Percentiles rank a stretch among this genome's conserved stretches.
Conservation (phyloP, 331 rosid genomes). For the Erythrophleum ivorense region DNA sequence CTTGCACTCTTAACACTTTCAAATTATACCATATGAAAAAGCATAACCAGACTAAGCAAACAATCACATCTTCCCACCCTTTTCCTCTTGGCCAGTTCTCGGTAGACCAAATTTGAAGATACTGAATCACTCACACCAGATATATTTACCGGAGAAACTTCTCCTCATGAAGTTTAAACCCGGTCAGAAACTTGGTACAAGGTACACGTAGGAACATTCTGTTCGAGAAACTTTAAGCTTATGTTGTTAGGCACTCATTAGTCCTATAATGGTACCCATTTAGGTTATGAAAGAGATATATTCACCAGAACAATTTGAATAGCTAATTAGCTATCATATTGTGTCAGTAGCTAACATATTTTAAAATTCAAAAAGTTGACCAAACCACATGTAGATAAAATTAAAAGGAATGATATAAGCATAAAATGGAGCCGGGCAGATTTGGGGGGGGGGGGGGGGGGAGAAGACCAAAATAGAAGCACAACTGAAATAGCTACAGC, state of each 20-base stretch:
- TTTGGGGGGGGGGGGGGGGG: no score
- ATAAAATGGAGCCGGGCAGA: not conserved
- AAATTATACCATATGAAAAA: not conserved
- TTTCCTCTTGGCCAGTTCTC: not conserved
- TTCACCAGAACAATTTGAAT: not conserved
- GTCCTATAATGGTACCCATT: not conserved
- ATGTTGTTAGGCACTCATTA: not conserved
- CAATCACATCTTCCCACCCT: not conserved
- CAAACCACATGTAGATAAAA: not conserved
- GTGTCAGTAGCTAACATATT: not conserved
- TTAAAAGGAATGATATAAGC: not conserved
- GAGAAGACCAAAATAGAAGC: no score
- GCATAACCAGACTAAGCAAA: not conserved
- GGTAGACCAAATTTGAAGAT: not conserved
- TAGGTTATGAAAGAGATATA: not conserved
- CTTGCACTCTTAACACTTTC: slow-evolving; percentile 7
- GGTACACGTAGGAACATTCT: not conserved
- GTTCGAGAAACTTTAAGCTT: not conserved
- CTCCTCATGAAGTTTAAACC: not conserved
- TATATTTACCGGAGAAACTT: not conserved
- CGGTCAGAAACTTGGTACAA: not conserved
- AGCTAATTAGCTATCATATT: not conserved
- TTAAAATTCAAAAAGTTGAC: not conserved
- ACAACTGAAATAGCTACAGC: not conserved
- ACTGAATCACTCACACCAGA: not conserved